A percentile compares a stretch with the other conserved stretches of the same genome.
phyloP scores from a whole-genome alignment of 108 stramenopile species.

The Cyclotella choctawhatcheeana region DNA sequence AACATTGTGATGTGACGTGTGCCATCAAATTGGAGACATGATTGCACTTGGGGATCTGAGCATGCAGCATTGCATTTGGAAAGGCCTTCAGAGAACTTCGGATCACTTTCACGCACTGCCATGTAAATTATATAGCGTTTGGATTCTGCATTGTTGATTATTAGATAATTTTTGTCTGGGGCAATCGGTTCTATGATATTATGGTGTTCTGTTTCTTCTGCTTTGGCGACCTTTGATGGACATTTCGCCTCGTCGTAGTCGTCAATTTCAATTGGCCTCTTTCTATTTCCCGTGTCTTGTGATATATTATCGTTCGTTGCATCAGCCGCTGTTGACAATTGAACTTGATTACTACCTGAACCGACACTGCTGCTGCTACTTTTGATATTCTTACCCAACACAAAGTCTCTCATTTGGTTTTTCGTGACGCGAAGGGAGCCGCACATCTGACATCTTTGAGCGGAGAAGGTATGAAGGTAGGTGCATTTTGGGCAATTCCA shows the following conservation, averaged over 20 bases:
- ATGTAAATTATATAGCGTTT: background rate
- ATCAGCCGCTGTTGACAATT: too few species aligned
- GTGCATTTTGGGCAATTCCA: conserved; percentile 75
- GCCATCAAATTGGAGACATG: conserved; percentile 5
- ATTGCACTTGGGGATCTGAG: background rate
- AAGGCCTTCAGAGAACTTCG: background rate
- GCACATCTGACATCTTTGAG: conserved; percentile 83
- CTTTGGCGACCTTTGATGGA: background rate
- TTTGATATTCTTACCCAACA: conserved; percentile 31
- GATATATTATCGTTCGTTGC: background rate
- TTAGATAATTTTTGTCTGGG: background rate
- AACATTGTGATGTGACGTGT: conserved; percentile 4
- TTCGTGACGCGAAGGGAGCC: conserved; percentile 54
- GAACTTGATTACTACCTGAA: too few species aligned
- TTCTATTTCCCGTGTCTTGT: background rate
- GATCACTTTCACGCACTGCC: background rate
- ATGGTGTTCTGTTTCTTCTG: too few species aligned
- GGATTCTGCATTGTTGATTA: background rate
- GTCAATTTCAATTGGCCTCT: background rate
- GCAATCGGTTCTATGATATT: background rate
- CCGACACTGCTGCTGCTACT: background rate
- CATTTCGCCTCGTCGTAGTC: background rate
- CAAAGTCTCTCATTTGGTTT: conserved; percentile 68
- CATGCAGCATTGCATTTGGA: background rate
- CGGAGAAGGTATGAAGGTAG: conserved; percentile 59